phyloP scores from a whole-genome alignment of 176 grass and related monocot species.

The Stipa capillata region DNA sequence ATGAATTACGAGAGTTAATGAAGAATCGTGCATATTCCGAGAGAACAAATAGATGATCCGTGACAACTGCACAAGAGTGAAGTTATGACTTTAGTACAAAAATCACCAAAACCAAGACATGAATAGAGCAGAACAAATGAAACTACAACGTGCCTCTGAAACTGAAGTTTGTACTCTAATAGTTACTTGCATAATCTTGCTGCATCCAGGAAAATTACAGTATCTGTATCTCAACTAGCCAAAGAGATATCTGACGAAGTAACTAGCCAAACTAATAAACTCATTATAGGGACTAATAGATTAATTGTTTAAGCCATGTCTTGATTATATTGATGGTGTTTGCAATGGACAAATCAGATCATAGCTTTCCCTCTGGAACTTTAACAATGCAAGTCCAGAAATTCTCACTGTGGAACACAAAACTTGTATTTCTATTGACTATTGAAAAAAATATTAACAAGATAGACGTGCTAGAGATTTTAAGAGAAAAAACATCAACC shows the following conservation, averaged over 20 bases:
- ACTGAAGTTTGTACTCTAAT: background rate
- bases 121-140: background rate
- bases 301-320: background rate
- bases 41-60: slow-evolving; percentile 98
- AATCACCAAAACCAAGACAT: background rate
- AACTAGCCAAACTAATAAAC: background rate
- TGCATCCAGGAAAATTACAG: background rate
- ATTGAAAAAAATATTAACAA: slow-evolving; percentile 5
- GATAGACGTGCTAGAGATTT: background rate
- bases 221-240: background rate
- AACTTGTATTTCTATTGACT: background rate
- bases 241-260: background rate
- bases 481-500: slow-evolving; percentile 40
- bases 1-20: slow-evolving; percentile 87
- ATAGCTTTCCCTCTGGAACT: background rate
- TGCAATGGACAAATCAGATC: slow-evolving; percentile 1
- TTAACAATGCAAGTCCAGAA: background rate
- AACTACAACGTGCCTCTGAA: background rate
- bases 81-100: slow-evolving; percentile 13
- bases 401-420: background rate
- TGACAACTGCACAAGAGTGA: slow-evolving; percentile 76
- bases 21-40: slow-evolving; percentile 99
- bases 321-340: background rate
- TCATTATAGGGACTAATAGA: too few relatives aligned
- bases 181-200: background rate